Percentiles rank a stretch among this genome's conserved stretches.
These are phyloP conservation scores for Mycena amicta DNA, from an alignment of 768 basidiomycete genomes.

Conservation along the genomic window DNA sequence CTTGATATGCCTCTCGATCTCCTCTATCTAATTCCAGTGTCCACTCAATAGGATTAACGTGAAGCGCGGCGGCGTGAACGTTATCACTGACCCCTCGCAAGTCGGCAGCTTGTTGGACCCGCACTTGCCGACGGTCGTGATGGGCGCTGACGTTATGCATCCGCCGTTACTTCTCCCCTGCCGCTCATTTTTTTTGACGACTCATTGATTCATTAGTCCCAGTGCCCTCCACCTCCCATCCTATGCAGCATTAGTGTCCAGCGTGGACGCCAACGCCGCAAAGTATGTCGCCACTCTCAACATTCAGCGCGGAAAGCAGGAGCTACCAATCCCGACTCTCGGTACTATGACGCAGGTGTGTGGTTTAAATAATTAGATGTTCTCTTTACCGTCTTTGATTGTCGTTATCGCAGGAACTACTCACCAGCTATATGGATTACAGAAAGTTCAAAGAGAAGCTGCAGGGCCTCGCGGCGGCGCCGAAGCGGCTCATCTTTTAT, in stretches of 20 bases:
- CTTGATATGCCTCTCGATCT: slow-evolving; percentile 3
- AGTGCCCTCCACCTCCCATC: slow-evolving; percentile 48
- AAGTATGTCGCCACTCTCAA: slow-evolving; percentile 73
- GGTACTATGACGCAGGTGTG: slow-evolving; percentile 57
- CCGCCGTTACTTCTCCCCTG: slow-evolving; percentile 32
- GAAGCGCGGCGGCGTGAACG: slow-evolving; percentile 82
- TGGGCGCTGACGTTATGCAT: slow-evolving; percentile 52
- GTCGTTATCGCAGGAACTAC: slow-evolving; percentile 51
- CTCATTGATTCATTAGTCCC: slow-evolving; percentile 61
- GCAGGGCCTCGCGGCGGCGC: slow-evolving; percentile 35
- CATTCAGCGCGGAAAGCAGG: slow-evolving; percentile 59
- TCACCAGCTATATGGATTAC: slow-evolving; percentile 61
- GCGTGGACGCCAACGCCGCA: slow-evolving; percentile 54
- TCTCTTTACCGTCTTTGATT: no score
- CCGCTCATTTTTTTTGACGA: no score
- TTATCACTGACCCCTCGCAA: slow-evolving; percentile 67
- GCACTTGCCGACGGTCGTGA: slow-evolving; percentile 75
- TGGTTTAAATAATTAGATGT: no score
- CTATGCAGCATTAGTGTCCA: slow-evolving; percentile 54
- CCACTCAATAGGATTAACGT: slow-evolving; percentile 76
- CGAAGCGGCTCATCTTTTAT: slow-evolving; percentile 75
- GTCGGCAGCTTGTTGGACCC: slow-evolving; percentile 68
- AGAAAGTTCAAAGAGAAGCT: slow-evolving; percentile 54
- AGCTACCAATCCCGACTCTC: slow-evolving; percentile 78
- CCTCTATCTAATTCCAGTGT: no score